Percentiles rank a stretch among this genome's conserved stretches.
phyloP scores from a whole-genome alignment of 495 filamentous ascomycete species.

The Penicillium goetzii region DNA sequence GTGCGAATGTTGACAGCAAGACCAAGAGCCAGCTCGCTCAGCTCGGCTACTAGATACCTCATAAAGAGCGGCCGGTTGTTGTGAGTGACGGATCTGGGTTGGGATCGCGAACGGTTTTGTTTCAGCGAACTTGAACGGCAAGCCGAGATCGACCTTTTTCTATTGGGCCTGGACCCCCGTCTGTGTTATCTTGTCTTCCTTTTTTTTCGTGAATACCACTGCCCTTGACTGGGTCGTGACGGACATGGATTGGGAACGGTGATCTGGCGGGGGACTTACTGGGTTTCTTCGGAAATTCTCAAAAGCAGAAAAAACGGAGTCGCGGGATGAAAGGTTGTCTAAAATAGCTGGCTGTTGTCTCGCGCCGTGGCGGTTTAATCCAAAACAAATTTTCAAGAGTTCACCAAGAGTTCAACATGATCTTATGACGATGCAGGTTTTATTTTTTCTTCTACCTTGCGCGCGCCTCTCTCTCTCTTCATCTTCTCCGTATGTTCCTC shows the following conservation, averaged over 20 bases:
- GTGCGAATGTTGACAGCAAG: slow-evolving; percentile 79
- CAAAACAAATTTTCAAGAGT: slow-evolving; percentile 44
- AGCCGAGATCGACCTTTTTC: slow-evolving; percentile 48
- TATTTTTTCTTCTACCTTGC: slow-evolving; percentile 17
- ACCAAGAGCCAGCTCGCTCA: slow-evolving; percentile 70
- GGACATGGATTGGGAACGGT: slow-evolving; percentile 36
- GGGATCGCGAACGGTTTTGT: slow-evolving; percentile 53
- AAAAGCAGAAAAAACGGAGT: slow-evolving; percentile 47
- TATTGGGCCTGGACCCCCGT: slow-evolving; percentile 22
- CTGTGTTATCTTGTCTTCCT: slow-evolving; percentile 30
- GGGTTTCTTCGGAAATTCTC: slow-evolving; percentile 38
- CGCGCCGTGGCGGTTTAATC: slow-evolving; percentile 56
- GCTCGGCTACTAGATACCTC: slow-evolving; percentile 70
- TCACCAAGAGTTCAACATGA: slow-evolving; percentile 42
- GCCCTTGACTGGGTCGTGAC: slow-evolving; percentile 37
- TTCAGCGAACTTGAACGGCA: slow-evolving; percentile 50
- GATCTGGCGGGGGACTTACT: slow-evolving; percentile 30
- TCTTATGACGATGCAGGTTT: slow-evolving; percentile 36
- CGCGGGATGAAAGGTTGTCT: slow-evolving; percentile 51
- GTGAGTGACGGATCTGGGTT: slow-evolving; percentile 50
- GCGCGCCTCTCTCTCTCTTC: neutral
- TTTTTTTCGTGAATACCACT: slow-evolving; percentile 36
- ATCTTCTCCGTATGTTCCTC: neutral
- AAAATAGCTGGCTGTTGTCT: slow-evolving; percentile 53
- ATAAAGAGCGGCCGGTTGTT: slow-evolving; percentile 51